These are phyloP conservation scores for Hericium alpestre DNA, from an alignment of 768 basidiomycete genomes.

Conservation along the genomic window DNA sequence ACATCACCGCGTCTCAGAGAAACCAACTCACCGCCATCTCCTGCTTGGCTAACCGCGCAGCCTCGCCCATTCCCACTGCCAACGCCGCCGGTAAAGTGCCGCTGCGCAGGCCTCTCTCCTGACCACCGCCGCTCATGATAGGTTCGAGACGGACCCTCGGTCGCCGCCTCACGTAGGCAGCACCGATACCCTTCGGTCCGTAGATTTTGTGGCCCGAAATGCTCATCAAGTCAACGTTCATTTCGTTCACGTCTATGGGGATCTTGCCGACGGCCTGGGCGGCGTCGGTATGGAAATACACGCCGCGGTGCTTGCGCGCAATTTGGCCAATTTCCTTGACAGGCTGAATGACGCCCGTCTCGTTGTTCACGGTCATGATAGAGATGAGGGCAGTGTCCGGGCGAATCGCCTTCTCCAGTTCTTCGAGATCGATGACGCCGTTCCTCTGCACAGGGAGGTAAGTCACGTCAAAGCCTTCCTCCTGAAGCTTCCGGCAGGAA, in stretches of 20 bases:
- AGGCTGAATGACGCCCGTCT: slow-evolving; percentile 97
- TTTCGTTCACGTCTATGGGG: slow-evolving; percentile 83
- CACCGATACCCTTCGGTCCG: slow-evolving; percentile 94
- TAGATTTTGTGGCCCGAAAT: slow-evolving; percentile 97
- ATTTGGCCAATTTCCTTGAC: slow-evolving; percentile 89
- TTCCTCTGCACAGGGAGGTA: slow-evolving; percentile 90
- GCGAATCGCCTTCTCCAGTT: slow-evolving; percentile 78
- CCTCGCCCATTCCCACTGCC: slow-evolving; percentile 89
- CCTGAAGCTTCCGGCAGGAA: slow-evolving; percentile 88
- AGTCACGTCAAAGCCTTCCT: slow-evolving; percentile 96
- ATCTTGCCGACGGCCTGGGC: slow-evolving; percentile 94
- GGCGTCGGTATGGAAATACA: slow-evolving; percentile 95
- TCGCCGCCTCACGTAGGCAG: slow-evolving; percentile 84
- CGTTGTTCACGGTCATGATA: slow-evolving; percentile 98
- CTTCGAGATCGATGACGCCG: slow-evolving; percentile 70
- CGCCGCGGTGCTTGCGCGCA: slow-evolving; percentile 74
- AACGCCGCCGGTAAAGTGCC: slow-evolving; percentile 88
- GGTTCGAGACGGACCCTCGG: slow-evolving; percentile 93
- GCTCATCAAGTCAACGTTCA: slow-evolving; percentile 92
- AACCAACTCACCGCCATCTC: slow-evolving; percentile 80
- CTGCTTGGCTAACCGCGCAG: slow-evolving; percentile 78
- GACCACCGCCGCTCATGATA: slow-evolving; percentile 90
- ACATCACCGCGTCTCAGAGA: slow-evolving; percentile 21
- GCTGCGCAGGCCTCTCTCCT: slow-evolving; percentile 89
- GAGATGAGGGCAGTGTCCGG: slow-evolving; percentile 92